A percentile compares a stretch with the other conserved stretches of the same genome.
Evolutionary conservation across 2,329 filamentous ascomycete species (phyloP).

Genomic region (Fusarium sp.): DNA sequence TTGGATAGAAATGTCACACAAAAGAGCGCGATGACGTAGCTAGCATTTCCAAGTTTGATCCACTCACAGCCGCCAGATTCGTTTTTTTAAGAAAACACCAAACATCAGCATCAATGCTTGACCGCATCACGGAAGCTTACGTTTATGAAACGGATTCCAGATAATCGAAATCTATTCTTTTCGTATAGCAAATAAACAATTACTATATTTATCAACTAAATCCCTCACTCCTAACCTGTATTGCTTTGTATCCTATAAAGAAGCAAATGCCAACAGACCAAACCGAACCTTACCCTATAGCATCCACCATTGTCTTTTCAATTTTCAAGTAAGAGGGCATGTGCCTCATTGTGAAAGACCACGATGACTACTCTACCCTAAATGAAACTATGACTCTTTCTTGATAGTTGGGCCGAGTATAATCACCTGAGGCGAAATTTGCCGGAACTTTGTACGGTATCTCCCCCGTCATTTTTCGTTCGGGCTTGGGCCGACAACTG

Average conservation of each 20-base stretch:
- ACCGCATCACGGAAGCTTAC: rapidly evolving
- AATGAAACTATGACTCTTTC: not conserved
- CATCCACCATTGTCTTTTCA: not conserved
- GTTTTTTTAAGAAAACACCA: not conserved
- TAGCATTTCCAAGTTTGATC: not conserved
- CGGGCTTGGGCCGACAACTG: not conserved
- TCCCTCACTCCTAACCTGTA: not conserved
- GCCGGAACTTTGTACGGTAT: not conserved
- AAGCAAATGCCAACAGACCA: not conserved
- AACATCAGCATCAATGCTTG: rapidly evolving
- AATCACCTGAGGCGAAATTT: not conserved
- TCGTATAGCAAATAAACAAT: rapidly evolving
- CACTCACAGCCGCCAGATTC: not conserved
- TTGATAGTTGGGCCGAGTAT: no score
- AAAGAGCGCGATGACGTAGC: not conserved
- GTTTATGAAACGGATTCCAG: not conserved
- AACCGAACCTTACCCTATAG: not conserved
- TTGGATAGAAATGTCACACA: not conserved
- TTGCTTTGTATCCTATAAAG: not conserved
- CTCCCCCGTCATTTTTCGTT: not conserved
- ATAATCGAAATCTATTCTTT: not conserved
- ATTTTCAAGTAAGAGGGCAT: not conserved
- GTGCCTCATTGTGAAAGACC: not conserved
- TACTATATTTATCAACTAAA: rapidly evolving
- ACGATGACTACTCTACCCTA: not conserved